Evolutionary conservation across 2,329 filamentous ascomycete genomes (phyloP).

Genomic region (Xylariaceae sp.): DNA sequence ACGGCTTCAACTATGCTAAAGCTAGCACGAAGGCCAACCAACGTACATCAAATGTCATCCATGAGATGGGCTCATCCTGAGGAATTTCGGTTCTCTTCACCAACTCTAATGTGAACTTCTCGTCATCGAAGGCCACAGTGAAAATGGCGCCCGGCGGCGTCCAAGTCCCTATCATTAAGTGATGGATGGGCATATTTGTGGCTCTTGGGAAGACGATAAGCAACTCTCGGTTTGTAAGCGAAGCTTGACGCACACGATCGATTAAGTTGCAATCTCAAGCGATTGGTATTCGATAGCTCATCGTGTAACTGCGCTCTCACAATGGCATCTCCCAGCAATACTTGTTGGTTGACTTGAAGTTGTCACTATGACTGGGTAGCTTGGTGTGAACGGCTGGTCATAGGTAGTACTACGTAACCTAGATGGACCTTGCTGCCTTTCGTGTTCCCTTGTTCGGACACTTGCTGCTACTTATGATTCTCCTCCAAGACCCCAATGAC

Average conservation of each 20-base stretch:
- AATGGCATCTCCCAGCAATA: neutral
- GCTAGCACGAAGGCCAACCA: neutral
- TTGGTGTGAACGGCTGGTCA: neutral
- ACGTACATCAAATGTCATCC: constrained; percentile 87
- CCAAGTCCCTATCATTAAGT: constrained; percentile 92
- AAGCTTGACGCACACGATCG: neutral
- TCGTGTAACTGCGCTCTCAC: neutral
- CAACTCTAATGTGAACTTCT: constrained; percentile 71
- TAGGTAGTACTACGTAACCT: no score
- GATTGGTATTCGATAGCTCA: neutral
- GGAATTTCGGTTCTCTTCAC: constrained; percentile 82
- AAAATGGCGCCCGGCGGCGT: constrained; percentile 88
- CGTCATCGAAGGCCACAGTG: constrained; percentile 85
- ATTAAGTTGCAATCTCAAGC: neutral
- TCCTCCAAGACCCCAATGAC: neutral
- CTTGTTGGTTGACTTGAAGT: neutral
- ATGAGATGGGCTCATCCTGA: constrained; percentile 84
- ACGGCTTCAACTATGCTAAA: neutral
- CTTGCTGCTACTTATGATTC: neutral
- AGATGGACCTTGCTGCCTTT: neutral
- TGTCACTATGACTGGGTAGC: neutral
- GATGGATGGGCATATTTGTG: constrained; percentile 72
- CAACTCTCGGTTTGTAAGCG: constrained; percentile 9
- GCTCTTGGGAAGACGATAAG: constrained; percentile 27
- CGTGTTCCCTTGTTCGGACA: neutral